Base-by-base conservation (phyloP, 495 filamentous ascomycete genomes). In the Hypoxylon perforatum region DNA sequence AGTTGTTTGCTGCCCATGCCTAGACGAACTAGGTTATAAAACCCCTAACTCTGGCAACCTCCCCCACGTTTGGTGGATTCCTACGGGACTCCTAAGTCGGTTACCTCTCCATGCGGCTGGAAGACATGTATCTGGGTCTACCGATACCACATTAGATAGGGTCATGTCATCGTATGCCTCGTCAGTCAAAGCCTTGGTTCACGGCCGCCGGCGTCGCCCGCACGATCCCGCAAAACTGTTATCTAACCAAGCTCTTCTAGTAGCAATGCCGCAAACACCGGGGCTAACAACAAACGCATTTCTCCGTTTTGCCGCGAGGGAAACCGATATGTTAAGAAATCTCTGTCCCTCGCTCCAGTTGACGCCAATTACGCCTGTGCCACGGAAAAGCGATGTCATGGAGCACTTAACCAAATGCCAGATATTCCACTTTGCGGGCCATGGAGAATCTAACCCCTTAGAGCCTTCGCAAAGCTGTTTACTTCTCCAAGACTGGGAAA, bases 401-500 rank as follows among this genome's bases (percentile, higher is more conserved):
- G n/a, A n/a, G n/a, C n/a, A n/a, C n/a, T n/a, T n/a, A 21, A 28
- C 4, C 14, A 25, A 22, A 5, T 75, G 61, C 42, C 60, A 73
- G n/a, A 73, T 78, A 39, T 69, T 64, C 44, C 65, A 69, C 39
- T 64, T 69, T 30, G 59, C 65, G 0, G 65, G 65, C 4, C 63
- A 73, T 49, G 66, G 67, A 1, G 0, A 38, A 12, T 36, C 69
- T 0, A 49, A 77, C 55, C 21, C 25, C 11, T 1, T 3, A 7
- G 74, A 76, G 22, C 75, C 76, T 11, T 72, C 67, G 1, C n/a
- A 62, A 33, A 75, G 75, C 63, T 56, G 3, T 41, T 38, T 78
- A 38, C 63, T 74, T 11, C 63, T 76, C 2, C 15, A 57, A 11
- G 65, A 69, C 28, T 59, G 54, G 49, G 28, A 68, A n/a, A 54